phyloP scores from a whole-genome alignment of 192 early-diverging fungal genomes.

The Entomortierella parvispora region DNA sequence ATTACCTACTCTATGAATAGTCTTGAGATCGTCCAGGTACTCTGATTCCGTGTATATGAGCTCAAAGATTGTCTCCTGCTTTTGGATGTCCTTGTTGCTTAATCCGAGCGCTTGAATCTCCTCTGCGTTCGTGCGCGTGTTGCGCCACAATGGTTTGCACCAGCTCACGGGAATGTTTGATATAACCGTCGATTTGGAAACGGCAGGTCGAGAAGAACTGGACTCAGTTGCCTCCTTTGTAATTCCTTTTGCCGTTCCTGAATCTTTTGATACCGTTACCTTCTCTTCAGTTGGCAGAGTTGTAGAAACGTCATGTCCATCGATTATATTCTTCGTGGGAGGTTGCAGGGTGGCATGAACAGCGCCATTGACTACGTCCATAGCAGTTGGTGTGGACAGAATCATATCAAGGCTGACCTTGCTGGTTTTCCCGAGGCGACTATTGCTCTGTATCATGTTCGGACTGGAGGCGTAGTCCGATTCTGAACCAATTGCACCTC shows the following conservation, averaged over 20 bases:
- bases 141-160: slow-evolving; percentile 38
- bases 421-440: background rate
- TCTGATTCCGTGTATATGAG: slow-evolving; percentile 48
- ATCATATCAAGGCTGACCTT: too few relatives aligned
- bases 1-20: slow-evolving; percentile 30
- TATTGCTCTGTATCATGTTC: background rate
- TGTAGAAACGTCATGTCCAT: too few relatives aligned
- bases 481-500: too few relatives aligned
- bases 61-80: slow-evolving; percentile 52
- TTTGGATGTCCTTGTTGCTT: slow-evolving; percentile 30
- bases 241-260: too few relatives aligned
- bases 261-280: too few relatives aligned
- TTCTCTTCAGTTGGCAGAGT: too few relatives aligned
- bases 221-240: too few relatives aligned
- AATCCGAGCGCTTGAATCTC: slow-evolving; percentile 26
- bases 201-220: background rate
- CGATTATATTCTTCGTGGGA: too few relatives aligned
- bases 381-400: too few relatives aligned
- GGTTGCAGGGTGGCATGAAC: too few relatives aligned
- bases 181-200: background rate
- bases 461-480: background rate
- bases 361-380: too few relatives aligned
- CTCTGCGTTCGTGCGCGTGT: slow-evolving; percentile 37
- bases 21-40: slow-evolving; percentile 47
- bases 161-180: background rate